These are phyloP conservation scores for Lentinula aciculospora DNA, from an alignment of 768 basidiomycete genomes.

Conservation along the genomic window DNA sequence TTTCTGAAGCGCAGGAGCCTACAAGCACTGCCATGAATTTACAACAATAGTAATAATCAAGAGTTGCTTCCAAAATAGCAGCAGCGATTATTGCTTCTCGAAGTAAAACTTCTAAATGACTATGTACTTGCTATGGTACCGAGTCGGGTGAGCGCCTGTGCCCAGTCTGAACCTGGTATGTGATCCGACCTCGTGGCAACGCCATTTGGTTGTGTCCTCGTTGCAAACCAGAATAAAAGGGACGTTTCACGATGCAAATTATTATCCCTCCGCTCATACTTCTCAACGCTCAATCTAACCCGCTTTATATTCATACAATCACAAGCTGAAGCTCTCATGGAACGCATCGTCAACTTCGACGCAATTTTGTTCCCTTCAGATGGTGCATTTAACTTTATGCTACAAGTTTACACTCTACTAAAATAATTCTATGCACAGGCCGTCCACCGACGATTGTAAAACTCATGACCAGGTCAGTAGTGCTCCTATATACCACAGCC, in stretches of 20 bases:
- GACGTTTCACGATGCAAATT: not conserved
- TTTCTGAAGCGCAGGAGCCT: not conserved
- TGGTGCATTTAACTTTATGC: conserved; percentile 22
- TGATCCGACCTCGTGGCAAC: not conserved
- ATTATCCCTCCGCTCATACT: not conserved
- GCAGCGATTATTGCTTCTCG: not conserved
- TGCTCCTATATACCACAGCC: not conserved
- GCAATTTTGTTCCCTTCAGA: conserved; percentile 78
- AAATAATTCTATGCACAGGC: conserved; percentile 25
- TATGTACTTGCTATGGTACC: not conserved
- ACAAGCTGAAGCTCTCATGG: conserved; percentile 34
- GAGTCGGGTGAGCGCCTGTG: not conserved
- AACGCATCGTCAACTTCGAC: conserved; percentile 56
- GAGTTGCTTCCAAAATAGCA: not conserved
- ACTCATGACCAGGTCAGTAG: conserved; percentile 64
- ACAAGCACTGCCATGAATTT: not conserved
- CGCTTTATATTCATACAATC: not conserved
- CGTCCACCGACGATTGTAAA: conserved; percentile 68
- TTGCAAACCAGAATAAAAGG: conserved; percentile 1
- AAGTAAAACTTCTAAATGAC: not conserved
- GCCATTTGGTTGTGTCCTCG: not conserved
- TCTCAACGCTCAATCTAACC: not conserved
- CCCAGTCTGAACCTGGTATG: not conserved
- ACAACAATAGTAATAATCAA: not conserved
- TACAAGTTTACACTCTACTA: not conserved